Percentiles rank a stretch among this genome's conserved stretches.
These are phyloP conservation scores for Aureobasidium leucospermi DNA, from an alignment of 2,329 filamentous ascomycete species.

Conservation along the genomic window DNA sequence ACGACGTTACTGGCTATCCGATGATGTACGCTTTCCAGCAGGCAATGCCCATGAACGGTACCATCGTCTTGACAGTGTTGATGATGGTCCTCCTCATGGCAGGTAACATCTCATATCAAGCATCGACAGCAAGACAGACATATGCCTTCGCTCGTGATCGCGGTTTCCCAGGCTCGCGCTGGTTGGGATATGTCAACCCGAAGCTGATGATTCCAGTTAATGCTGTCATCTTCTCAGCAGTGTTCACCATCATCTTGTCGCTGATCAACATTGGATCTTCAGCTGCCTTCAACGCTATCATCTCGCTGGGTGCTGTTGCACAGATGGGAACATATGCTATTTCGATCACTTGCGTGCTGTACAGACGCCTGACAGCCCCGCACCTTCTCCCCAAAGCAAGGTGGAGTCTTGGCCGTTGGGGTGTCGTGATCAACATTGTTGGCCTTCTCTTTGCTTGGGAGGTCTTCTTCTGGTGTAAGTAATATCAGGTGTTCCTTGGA, in stretches of 20 bases:
- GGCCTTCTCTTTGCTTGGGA: constrained; percentile 30
- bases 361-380: constrained; percentile 30
- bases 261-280: constrained; percentile 20
- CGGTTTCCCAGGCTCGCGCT: constrained; percentile 33
- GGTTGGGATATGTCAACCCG: constrained; percentile 20
- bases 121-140: constrained; percentile 26
- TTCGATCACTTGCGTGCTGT: constrained; percentile 34
- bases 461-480: constrained; percentile 28
- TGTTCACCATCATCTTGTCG: constrained; percentile 17
- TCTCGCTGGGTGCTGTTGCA: constrained; percentile 32
- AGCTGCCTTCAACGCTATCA: constrained; percentile 18
- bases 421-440: constrained; percentile 31
- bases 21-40: constrained; percentile 28
- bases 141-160: constrained; percentile 38
- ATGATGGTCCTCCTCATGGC: constrained; percentile 28
- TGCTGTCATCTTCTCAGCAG: constrained; percentile 16
- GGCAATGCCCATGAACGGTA: constrained; percentile 25
- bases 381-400: constrained; percentile 31
- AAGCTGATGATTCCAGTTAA: constrained; percentile 15
- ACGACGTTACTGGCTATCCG: constrained; percentile 27
- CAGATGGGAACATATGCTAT: constrained; percentile 36
- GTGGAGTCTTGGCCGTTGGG: constrained; percentile 34
- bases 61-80: constrained; percentile 25
- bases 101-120: constrained; percentile 29
- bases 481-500: background rate